Base-by-base conservation (phyloP, 31 red algal genomes). In the Odonthalia washingtoniensis region DNA sequence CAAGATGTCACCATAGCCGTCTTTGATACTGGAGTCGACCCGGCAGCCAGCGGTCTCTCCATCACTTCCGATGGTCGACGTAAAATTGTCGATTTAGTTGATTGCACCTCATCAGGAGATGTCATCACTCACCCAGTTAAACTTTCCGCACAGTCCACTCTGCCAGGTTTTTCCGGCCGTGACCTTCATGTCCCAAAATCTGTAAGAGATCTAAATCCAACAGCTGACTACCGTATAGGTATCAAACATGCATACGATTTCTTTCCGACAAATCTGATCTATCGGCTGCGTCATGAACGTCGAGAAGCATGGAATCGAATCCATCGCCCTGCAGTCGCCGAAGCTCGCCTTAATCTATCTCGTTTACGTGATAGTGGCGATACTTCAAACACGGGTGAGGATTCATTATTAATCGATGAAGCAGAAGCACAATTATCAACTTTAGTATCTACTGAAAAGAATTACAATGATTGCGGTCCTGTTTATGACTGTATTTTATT, bases 1-100 rank as follows among this genome's bases (percentile, higher is more conserved):
- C 40, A 67, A 34, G 92, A 78, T 42, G 69, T 94, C 44, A 80
- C 75, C 26, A 84, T 94, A 64, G 92, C 87, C 14, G 79, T 94
- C 17, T 68, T 94, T 17, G 92, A 94, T 39, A 94, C 92, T 0
- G 92, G 92, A 46, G 93, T 95, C 40, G 93, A 95, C 72, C 93
- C 93, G 2, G 87, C 70, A 44, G 93, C 93, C 53, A 66, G 79
- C 44, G 93, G 93, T 60, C 63, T 90, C 46, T 62, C 38, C 28
- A 24, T 61, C 36, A 91, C 87, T 40, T 64, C 93, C 26, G 62
- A 41, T 80, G 88, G 88, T 41, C 34, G 66, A 44, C 66, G 72
- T 37, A 90, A 95, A 74, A 62, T 95, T 34, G 69, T 95, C 37
- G 93, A 95, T 49, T 74, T 89, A 53, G 65, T 95, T 46, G 93